Conservation (phyloP, 441 rosid species). For the Bocquillonia castaneifolia region DNA sequence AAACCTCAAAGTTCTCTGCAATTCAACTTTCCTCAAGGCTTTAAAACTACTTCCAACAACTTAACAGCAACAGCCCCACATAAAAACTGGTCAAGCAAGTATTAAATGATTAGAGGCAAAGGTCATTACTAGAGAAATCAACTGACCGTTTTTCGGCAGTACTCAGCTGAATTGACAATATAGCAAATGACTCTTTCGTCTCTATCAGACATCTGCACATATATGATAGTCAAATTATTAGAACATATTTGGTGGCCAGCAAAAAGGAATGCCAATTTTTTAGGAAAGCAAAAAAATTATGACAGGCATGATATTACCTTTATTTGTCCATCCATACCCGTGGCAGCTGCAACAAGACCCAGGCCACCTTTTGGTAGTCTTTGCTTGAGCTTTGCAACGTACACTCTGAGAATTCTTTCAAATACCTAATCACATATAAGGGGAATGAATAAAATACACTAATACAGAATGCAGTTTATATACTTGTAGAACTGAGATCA, state of each 20-base stretch:
- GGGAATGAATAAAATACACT: slow-evolving; percentile 4
- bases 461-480: neutral
- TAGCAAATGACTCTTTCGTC: slow-evolving; percentile 94
- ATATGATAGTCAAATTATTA: slow-evolving; percentile 24
- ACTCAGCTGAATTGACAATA: slow-evolving; percentile 95
- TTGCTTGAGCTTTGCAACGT: slow-evolving; percentile 77
- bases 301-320: slow-evolving; percentile 44
- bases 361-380: slow-evolving; percentile 95
- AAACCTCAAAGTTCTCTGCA: neutral
- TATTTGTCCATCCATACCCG: slow-evolving; percentile 96
- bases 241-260: slow-evolving; percentile 20
- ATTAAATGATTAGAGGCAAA: slow-evolving; percentile 19
- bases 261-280: slow-evolving; percentile 3
- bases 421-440: slow-evolving; percentile 57
- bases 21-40: neutral
- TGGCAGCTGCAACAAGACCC: slow-evolving; percentile 98
- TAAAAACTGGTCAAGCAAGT: slow-evolving; percentile 5
- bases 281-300: neutral
- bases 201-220: slow-evolving; percentile 81
- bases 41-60: slow-evolving; percentile 1
- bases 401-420: slow-evolving; percentile 92
- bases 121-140: slow-evolving; percentile 9
- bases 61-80: slow-evolving; percentile 4
- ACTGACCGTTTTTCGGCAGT: slow-evolving; percentile 84
- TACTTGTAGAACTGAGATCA: neutral